Evolutionary conservation across 108 stramenopile species (phyloP), one percentile per base, ranked within the genome.

Genomic region (Conticribra weissflogii): DNA sequence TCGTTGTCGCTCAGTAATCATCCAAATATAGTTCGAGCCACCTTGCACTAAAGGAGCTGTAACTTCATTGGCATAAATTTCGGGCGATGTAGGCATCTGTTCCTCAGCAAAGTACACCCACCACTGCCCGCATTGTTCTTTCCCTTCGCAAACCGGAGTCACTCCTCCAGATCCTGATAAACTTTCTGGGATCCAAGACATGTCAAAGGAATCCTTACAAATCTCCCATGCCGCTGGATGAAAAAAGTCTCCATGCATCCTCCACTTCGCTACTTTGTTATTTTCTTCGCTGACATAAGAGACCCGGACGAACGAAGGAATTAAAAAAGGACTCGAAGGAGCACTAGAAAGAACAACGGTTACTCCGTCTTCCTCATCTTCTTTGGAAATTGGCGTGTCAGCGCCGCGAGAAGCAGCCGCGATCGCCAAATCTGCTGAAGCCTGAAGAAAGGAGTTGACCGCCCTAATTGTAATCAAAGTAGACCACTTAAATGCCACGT

Each of bases 151-250:
- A 28, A 82, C 75, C 4, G 83, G 76, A 46, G 84, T 87, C 2
- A 90, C 83, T n/a, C 89, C 90, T 9, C 87, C 90, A 25, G 84
- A 54, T 3, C 88, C 89, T 28, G 86, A 84, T 18, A 91, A 67
- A 31, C 86, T 88, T 36, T 88, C 84, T 48, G 88, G 84, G 34
- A 94, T 94, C 93, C 93, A 94, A 1, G 88, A 85, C 77, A 89
- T 74, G 51, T 91, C 90, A 65, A 83, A 94, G 4, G 93, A 94
- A 67, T 94, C 93, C 28, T 88, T 89, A 76, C 93, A 94, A 50
- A 94, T 82, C 64, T 94, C 93, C 93, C 93, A 94, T 16, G 93
- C 83, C 17, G 93, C 89, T 22, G 93, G 93, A 54, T 94, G 93
- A 78, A 94, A 94, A 66, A 94, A 94, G 60, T 94, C 93, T 25